phyloP scores from a whole-genome alignment of 116 monocot species.

The Papilionanthe hybrid region DNA sequence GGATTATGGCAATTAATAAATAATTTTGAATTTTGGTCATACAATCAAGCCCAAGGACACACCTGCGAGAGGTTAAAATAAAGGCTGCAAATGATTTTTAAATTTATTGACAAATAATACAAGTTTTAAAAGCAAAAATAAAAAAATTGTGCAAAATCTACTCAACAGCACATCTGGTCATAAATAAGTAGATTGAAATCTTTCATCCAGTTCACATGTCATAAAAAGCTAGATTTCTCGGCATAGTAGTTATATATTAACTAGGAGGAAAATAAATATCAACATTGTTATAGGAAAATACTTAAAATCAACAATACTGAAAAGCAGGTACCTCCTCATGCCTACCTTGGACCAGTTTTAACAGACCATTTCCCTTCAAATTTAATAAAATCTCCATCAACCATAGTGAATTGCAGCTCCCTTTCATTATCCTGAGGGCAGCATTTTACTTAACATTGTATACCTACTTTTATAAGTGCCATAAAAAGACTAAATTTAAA shows the following conservation, averaged over 20 bases:
- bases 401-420: conserved; percentile 86
- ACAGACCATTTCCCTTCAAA: conserved; percentile 98
- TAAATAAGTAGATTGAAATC: neutral
- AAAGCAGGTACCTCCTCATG: neutral
- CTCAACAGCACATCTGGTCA: neutral
- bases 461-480: neutral
- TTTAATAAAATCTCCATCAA: conserved; percentile 99
- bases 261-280: neutral
- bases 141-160: neutral
- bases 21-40: too few species aligned
- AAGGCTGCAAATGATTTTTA: neutral
- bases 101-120: neutral
- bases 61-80: neutral
- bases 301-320: neutral
- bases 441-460: conserved; percentile 4
- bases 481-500: neutral
- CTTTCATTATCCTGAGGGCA: conserved; percentile 48
- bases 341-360: conserved; percentile 68
- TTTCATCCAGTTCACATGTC: neutral
- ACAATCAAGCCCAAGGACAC: neutral
- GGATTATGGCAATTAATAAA: too few species aligned
- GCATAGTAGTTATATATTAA: neutral
- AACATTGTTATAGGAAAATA: neutral
- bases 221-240: neutral
- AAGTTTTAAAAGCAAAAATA: neutral